phyloP scores from a whole-genome alignment of 495 filamentous ascomycete genomes.

The Penicillium robsamsonii region DNA sequence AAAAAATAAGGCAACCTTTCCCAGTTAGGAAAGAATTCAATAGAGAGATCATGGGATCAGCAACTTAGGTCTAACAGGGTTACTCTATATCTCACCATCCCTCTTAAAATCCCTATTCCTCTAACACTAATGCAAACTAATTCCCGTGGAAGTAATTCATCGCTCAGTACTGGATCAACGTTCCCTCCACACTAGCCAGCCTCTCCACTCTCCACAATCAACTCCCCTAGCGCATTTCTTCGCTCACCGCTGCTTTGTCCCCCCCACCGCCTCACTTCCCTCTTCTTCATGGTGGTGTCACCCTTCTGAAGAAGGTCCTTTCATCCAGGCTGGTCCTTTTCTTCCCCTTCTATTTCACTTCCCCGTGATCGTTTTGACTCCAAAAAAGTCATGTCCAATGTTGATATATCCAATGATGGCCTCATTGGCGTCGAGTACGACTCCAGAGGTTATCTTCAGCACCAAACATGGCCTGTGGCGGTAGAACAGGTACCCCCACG shows the following conservation, averaged over 20 bases:
- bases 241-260: constrained; percentile 51
- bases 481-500: constrained; percentile 40
- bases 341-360: constrained; percentile 11
- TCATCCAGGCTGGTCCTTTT: constrained; percentile 31
- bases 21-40: constrained; percentile 3
- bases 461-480: constrained; percentile 42
- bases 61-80: neutral
- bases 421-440: constrained; percentile 51
- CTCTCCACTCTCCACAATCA: constrained; percentile 31
- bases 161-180: neutral
- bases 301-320: constrained; percentile 31
- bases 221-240: constrained; percentile 42
- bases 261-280: constrained; percentile 42
- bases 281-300: constrained; percentile 25
- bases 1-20: constrained; percentile 5
- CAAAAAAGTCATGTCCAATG: constrained; percentile 42
- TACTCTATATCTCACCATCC: neutral
- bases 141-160: constrained; percentile 1
- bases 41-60: constrained; percentile 8
- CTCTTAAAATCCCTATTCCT: neutral
- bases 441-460: constrained; percentile 47
- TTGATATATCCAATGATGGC: constrained; percentile 44
- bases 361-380: constrained; percentile 13
- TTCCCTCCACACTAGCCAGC: constrained; percentile 14
- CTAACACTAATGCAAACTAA: neutral